Conservation (phyloP, 768 basidiomycete genomes). For the Pisolithus albus region DNA sequence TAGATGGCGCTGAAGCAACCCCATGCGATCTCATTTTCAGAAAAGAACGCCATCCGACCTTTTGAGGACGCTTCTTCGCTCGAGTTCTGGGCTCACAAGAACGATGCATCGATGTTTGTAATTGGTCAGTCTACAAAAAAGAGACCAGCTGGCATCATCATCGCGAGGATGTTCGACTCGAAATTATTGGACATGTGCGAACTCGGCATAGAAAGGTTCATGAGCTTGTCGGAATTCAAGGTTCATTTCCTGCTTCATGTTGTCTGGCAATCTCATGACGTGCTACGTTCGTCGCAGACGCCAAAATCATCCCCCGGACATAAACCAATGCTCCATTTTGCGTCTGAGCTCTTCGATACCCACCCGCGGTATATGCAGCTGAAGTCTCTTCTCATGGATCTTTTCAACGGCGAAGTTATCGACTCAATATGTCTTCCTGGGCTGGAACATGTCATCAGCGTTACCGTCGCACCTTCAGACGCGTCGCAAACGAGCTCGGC, state of each 20-base stretch:
- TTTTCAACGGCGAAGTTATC: constrained; percentile 86
- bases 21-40: constrained; percentile 84
- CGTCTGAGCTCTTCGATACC: constrained; percentile 89
- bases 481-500: constrained; percentile 38
- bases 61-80: constrained; percentile 80
- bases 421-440: constrained; percentile 80
- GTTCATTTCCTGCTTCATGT: constrained; percentile 35
- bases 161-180: constrained; percentile 82
- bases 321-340: constrained; percentile 92
- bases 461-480: constrained; percentile 65
- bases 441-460: constrained; percentile 81
- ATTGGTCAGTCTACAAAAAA: constrained; percentile 93
- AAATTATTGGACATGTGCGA: constrained; percentile 93
- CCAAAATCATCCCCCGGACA: constrained; percentile 85
- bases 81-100: constrained; percentile 90
- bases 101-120: constrained; percentile 88
- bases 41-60: constrained; percentile 86
- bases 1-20: constrained; percentile 95
- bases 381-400: constrained; percentile 83
- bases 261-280: neutral
- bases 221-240: constrained; percentile 78
- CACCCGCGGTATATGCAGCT: constrained; percentile 89
- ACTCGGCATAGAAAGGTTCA: constrained; percentile 77
- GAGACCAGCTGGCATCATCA: constrained; percentile 77
- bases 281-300: constrained; percentile 43